Evolutionary conservation across 2,329 filamentous ascomycete species (phyloP).

Genomic region (Fusarium pseudocircinatum): DNA sequence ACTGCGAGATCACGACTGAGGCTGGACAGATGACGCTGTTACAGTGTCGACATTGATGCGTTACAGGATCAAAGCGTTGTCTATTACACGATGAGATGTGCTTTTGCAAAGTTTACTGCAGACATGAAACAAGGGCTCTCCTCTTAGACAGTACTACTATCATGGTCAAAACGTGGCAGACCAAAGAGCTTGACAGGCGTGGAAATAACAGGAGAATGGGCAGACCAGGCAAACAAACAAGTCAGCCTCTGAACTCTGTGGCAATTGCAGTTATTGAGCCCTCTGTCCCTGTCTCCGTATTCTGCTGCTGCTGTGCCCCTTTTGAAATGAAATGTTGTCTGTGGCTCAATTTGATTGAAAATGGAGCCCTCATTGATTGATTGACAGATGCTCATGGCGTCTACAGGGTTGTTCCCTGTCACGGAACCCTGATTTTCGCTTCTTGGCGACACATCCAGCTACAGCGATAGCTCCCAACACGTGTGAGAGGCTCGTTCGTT

Average conservation of each 20-base stretch:
- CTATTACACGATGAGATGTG: neutral
- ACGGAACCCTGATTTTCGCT: conserved; percentile 15
- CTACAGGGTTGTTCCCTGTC: conserved; percentile 15
- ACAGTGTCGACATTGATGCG: neutral
- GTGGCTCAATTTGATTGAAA: conserved; percentile 17
- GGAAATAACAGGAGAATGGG: neutral
- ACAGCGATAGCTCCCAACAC: conserved; percentile 5
- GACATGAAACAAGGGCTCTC: neutral
- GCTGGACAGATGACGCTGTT: conserved; percentile 13
- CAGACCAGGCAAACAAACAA: neutral
- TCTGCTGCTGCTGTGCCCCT: neutral
- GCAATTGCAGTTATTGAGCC: neutral
- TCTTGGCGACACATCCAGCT: conserved; percentile 4
- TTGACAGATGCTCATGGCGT: conserved; percentile 11
- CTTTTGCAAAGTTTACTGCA: neutral
- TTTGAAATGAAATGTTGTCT: neutral
- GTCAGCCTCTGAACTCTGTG: neutral
- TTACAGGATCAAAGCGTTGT: conserved; percentile 2
- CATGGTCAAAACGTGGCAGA: neutral
- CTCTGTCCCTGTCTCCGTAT: neutral
- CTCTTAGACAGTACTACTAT: neutral
- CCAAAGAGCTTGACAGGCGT: neutral
- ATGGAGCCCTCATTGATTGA: conserved; percentile 4
- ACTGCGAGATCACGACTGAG: neutral
- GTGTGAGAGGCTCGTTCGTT: conserved; percentile 9